These are phyloP conservation scores for Rutidosis leptorrhynchoides DNA, from an alignment of 129 eudicot species.

Conservation along the genomic window DNA sequence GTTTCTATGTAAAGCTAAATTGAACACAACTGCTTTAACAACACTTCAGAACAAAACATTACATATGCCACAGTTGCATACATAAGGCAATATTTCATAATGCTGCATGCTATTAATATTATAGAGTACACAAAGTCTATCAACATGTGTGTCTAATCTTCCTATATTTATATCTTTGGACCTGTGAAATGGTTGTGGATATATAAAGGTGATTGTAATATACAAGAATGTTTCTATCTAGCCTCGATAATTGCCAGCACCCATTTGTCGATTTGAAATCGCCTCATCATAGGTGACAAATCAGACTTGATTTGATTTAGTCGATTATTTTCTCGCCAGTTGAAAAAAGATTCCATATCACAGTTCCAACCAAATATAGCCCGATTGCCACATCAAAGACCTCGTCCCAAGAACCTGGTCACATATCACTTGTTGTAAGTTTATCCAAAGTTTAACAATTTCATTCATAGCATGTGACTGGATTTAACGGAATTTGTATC, in stretches of 20 bases:
- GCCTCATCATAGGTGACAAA: slow-evolving; percentile 22
- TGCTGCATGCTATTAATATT: slow-evolving; percentile 4
- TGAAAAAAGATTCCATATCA: slow-evolving; percentile 86
- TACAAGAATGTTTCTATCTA: slow-evolving; percentile 24
- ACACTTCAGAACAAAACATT: background rate
- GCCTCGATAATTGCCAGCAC: slow-evolving; percentile 23
- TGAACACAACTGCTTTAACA: background rate
- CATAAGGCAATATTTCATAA: slow-evolving; percentile 20
- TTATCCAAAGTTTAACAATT: background rate
- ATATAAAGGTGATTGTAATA: slow-evolving; percentile 11
- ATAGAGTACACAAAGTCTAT: slow-evolving; percentile 21
- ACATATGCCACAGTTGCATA: slow-evolving; percentile 18
- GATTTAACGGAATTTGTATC: no score
- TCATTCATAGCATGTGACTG: no score
- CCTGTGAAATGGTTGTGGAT: slow-evolving; percentile 23
- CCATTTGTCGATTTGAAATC: slow-evolving; percentile 14
- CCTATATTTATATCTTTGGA: slow-evolving; percentile 27
- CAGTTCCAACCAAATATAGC: slow-evolving; percentile 81
- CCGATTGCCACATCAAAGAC: slow-evolving; percentile 91
- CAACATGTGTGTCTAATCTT: slow-evolving; percentile 33
- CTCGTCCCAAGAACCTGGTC: slow-evolving; percentile 92
- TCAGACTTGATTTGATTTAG: slow-evolving; percentile 13
- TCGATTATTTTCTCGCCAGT: slow-evolving; percentile 89
- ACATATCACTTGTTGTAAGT: slow-evolving; percentile 14
- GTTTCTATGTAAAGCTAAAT: background rate